Evolutionary conservation across 345 rosid genomes (phyloP).

Genomic region (Aquilaria malaccensis): DNA sequence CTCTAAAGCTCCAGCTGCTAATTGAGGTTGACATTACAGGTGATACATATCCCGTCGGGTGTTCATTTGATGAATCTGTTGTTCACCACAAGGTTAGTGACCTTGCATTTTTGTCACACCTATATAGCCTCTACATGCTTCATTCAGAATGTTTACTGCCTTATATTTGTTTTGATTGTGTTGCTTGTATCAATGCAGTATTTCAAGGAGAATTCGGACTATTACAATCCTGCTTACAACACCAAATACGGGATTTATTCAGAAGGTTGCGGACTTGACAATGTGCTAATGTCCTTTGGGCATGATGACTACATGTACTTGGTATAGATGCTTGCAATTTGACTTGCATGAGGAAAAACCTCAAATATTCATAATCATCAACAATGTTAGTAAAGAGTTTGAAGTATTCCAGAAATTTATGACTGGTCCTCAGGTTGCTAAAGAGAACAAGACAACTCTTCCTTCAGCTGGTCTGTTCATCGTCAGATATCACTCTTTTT

Average conservation of each 20-base stretch:
- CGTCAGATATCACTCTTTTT: conserved; percentile 62
- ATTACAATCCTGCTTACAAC: conserved; percentile 38
- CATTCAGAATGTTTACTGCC: neutral
- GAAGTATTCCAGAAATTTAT: neutral
- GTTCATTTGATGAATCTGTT: conserved; percentile 67
- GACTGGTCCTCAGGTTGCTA: conserved; percentile 39
- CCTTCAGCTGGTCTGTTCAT: conserved; percentile 68
- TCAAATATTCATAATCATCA: neutral
- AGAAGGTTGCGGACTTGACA: conserved; percentile 49
- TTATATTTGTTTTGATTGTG: neutral
- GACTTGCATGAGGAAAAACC: neutral
- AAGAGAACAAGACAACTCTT: conserved; percentile 43
- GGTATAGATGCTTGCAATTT: conserved; percentile 19
- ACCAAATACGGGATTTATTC: conserved; percentile 47
- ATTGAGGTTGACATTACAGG: conserved; percentile 23
- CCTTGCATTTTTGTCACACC: neutral
- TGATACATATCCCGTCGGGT: conserved; percentile 80
- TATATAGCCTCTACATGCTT: neutral
- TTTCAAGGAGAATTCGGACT: conserved; percentile 55
- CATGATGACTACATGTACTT: conserved; percentile 73
- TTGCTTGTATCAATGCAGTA: conserved; percentile 21
- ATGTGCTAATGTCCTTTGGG: conserved; percentile 61
- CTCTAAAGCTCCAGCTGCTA: no score
- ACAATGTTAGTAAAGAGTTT: neutral
- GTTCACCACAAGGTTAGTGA: conserved; percentile 68